phyloP scores from a whole-genome alignment of 1,284 basidiomycete species.

The Pyrrhoderma noxium region DNA sequence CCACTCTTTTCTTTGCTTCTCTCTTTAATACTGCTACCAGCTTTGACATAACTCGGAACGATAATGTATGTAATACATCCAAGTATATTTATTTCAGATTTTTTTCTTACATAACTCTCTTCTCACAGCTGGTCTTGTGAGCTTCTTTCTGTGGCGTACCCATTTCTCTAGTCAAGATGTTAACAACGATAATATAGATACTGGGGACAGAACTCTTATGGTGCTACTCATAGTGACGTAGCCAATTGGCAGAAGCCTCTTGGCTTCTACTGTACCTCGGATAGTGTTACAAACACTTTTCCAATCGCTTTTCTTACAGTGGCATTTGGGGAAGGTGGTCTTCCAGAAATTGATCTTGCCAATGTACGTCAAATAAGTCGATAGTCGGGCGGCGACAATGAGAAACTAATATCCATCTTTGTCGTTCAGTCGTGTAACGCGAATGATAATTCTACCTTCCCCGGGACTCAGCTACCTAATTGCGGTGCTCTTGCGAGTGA shows the following conservation, averaged over 20 bases:
- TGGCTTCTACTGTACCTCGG: conserved; percentile 36
- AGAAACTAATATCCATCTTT: background rate
- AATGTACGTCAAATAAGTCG: conserved; percentile 35
- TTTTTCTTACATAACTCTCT: background rate
- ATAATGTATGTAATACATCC: conserved; percentile 23
- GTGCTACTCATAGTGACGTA: conserved; percentile 39
- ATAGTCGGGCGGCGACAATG: background rate
- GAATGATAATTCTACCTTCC: conserved; percentile 35
- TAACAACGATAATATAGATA: conserved; percentile 20
- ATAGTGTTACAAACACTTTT: conserved; percentile 37
- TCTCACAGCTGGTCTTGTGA: conserved; percentile 21
- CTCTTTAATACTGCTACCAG: conserved; percentile 13
- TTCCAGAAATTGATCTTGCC: conserved; percentile 53
- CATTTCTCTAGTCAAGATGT: background rate
- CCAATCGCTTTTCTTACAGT: conserved; percentile 54
- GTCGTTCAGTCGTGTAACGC: conserved; percentile 41
- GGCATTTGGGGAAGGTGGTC: conserved; percentile 46
- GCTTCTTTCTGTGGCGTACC: background rate
- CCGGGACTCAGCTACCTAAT: conserved; percentile 49
- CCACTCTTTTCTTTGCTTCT: conserved; percentile 2
- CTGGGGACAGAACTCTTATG: conserved; percentile 51
- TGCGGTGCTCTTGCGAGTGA: conserved; percentile 47
- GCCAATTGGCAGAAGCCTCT: conserved; percentile 44
- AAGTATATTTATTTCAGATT: background rate
- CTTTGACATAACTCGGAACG: conserved; percentile 24